Conservation (phyloP, 2,329 filamentous ascomycete species). For the Sporothrix mexicana region DNA sequence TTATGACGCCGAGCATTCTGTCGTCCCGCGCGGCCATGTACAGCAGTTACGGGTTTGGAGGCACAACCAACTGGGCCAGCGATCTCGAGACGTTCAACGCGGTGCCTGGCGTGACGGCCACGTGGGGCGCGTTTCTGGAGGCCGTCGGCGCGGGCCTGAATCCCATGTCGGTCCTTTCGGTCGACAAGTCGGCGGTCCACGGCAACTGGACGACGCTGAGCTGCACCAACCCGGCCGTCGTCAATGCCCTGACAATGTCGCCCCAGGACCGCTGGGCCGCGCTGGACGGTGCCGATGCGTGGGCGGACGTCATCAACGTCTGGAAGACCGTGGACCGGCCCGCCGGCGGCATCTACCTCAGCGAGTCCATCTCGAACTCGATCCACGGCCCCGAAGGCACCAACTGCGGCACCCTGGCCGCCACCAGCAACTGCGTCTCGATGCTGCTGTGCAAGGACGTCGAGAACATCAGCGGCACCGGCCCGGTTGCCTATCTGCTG, state of each 20-base stretch:
- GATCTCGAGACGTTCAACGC: slow-evolving; percentile 37
- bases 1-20: slow-evolving; percentile 37
- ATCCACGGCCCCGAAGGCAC: background rate
- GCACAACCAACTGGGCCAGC: slow-evolving; percentile 41
- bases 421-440: slow-evolving; percentile 1
- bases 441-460: background rate
- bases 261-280: slow-evolving; percentile 40
- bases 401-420: background rate
- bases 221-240: slow-evolving; percentile 37
- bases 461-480: background rate
- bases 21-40: slow-evolving; percentile 34
- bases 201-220: slow-evolving; percentile 40
- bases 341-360: background rate
- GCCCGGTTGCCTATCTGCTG: slow-evolving; percentile 33
- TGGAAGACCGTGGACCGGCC: slow-evolving; percentile 5
- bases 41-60: slow-evolving; percentile 34
- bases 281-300: slow-evolving; percentile 41
- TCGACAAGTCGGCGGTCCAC: too few relatives aligned
- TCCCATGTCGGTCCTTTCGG: slow-evolving; percentile 34
- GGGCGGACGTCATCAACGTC: slow-evolving; percentile 38
- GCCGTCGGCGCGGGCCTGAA: slow-evolving; percentile 34
- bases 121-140: slow-evolving; percentile 33
- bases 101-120: background rate
- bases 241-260: slow-evolving; percentile 18
- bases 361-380: slow-evolving; percentile 7